Evolutionary conservation across 179 eudicot species (phyloP), one percentile per base, ranked within the genome.

Genomic region (Drosera spatulata): DNA sequence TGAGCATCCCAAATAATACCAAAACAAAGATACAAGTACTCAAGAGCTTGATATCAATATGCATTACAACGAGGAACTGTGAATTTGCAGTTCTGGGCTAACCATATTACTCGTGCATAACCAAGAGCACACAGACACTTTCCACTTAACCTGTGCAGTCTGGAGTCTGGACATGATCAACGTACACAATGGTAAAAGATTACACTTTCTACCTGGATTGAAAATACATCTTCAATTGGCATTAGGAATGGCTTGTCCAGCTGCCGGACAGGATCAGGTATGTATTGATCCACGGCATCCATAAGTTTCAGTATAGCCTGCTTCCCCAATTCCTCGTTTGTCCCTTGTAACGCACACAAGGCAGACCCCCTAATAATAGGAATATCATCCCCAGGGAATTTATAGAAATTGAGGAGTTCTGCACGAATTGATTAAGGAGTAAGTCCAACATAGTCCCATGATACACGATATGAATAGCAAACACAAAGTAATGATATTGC

Each of bases 361-460:
- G 99, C 97, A 56, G 99, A 94, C 7, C 99, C 99, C 75, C 96
- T 79, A 42, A 94, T 57, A 50, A 94, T 94, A 60, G 99, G 97
- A 63, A 90, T 94, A 0, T 93, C 97, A 70, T 94, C 97, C 67
- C 96, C 99, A 56, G 99, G 99, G 72, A 85, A 94, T 76, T 85
- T 83, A 78, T 90, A 94, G 72, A 86, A 87, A 77, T 75, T 78
- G 56, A 90, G 97, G 60, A 94, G 83, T 65, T 94, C 99, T 93
- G 79, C 63, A 22, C 33, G 33, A 22, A 22, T 22, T 22, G 33
- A 22, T 22, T 22, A 22, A 22, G 33, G 33, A 22, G 33, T 22
- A 22, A 22, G 33, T 22, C 33, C 33, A 22, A 22, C 33, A 22
- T 22, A 22, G 33, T 22, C 33, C 33, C 33, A 22, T 22, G 33